Conservation (phyloP, 163 green algal genomes). For the Volvox carteri region DNA sequence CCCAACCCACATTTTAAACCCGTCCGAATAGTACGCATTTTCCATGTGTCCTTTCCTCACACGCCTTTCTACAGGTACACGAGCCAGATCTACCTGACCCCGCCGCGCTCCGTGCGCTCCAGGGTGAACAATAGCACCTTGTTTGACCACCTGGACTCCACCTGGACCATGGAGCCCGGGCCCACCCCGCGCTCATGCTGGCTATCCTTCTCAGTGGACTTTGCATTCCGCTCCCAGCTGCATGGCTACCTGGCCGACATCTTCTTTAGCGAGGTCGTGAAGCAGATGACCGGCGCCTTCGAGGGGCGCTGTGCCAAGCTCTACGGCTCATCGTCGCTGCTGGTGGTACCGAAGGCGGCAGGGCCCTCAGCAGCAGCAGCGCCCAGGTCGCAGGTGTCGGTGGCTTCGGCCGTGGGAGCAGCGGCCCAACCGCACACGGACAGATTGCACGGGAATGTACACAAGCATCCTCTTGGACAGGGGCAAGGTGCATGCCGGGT, state of each 20-base stretch:
- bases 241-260: conserved; percentile 86
- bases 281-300: conserved; percentile 91
- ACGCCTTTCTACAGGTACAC: conserved; percentile 76
- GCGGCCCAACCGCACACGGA: neutral
- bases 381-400: neutral
- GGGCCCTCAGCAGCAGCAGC: neutral
- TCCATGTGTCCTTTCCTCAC: neutral
- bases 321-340: conserved; percentile 82
- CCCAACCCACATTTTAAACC: neutral
- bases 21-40: neutral
- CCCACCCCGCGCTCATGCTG: conserved; percentile 77
- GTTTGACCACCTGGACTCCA: conserved; percentile 92
- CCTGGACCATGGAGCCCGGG: conserved; percentile 87
- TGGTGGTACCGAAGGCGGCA: neutral
- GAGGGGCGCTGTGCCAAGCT: conserved; percentile 85
- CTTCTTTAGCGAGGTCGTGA: conserved; percentile 92
- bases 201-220: conserved; percentile 93
- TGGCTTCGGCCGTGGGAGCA: neutral
- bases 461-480: no score
- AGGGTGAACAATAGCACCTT: conserved; percentile 82
- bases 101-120: conserved; percentile 74
- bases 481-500: neutral
- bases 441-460: neutral
- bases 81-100: conserved; percentile 75
- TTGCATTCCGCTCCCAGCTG: conserved; percentile 91